Evolutionary conservation across 257 asterid species (phyloP).

Genomic region (Oldenlandia corymbosa): DNA sequence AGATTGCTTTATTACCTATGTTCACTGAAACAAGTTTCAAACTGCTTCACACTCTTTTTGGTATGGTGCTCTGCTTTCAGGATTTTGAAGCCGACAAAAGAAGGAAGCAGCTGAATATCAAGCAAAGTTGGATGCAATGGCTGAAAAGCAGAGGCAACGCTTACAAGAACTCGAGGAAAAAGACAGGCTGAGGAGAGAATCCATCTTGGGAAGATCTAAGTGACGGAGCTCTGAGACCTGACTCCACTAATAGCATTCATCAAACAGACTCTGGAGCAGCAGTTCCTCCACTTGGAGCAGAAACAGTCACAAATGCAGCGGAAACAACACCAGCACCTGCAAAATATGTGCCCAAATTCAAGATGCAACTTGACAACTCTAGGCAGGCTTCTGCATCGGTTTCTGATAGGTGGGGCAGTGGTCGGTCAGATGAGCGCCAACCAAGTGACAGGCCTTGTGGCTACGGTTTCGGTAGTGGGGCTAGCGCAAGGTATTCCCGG

Average conservation of each 20-base stretch:
- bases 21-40: not conserved
- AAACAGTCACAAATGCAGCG: constrained; percentile 3
- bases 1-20: not conserved
- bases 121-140: constrained; percentile 28
- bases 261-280: constrained; percentile 9
- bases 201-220: constrained; percentile 14
- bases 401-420: constrained; percentile 14
- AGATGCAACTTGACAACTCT: constrained; percentile 2
- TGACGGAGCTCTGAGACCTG: constrained; percentile 4
- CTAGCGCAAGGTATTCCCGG: constrained; percentile 14
- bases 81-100: constrained; percentile 31
- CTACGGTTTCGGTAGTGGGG: constrained; percentile 13
- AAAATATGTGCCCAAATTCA: constrained; percentile 22
- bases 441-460: constrained; percentile 12
- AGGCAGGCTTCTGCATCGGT: constrained; percentile 15
- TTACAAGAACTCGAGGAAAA: constrained; percentile 29
- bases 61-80: constrained; percentile 33
- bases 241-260: not conserved
- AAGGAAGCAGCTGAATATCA: constrained; percentile 34
- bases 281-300: not conserved
- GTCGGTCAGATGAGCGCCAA: constrained; percentile 11
- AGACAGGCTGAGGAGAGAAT: constrained; percentile 16
- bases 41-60: not conserved
- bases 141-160: constrained; percentile 34
- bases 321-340: constrained; percentile 14